A percentile compares a stretch with the other conserved stretches of the same genome.
Conservation (phyloP, 176 grass and related monocot species). For the Triticum timopheevii region DNA sequence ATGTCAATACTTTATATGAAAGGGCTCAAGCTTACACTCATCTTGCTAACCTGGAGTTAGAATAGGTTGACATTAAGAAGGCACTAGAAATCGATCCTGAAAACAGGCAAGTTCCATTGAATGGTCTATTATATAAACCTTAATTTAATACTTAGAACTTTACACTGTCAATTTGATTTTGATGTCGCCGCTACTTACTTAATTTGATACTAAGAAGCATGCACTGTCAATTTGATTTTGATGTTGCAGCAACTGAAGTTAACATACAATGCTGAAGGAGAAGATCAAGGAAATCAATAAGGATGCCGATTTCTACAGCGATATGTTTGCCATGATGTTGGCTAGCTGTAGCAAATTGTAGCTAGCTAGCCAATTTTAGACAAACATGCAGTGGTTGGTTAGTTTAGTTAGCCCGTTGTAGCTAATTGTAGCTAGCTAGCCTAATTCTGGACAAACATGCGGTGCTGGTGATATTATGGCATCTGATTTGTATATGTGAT, state of each 20-base stretch:
- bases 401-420: no score
- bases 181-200: background rate
- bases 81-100: constrained; percentile 44
- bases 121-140: background rate
- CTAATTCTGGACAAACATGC: no score
- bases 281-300: constrained; percentile 87
- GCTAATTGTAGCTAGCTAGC: no score
- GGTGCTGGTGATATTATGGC: no score
- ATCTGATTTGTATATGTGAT: no score
- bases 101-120: constrained; percentile 22
- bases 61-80: constrained; percentile 45
- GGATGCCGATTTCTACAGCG: constrained; percentile 90
- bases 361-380: no score
- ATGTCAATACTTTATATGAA: constrained; percentile 49
- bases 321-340: constrained; percentile 74
- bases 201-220: background rate
- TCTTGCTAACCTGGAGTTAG: constrained; percentile 59
- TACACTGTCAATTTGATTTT: background rate
- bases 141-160: background rate
- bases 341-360: no score
- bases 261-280: constrained; percentile 82
- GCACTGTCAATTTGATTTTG: background rate
- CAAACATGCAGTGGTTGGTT: no score
- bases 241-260: constrained; percentile 41
- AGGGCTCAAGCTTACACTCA: constrained; percentile 67